Evolutionary conservation across 495 filamentous ascomycete species (phyloP), one percentile per base, ranked within the genome.

Genomic region (Hypoxylon subgilvum): DNA sequence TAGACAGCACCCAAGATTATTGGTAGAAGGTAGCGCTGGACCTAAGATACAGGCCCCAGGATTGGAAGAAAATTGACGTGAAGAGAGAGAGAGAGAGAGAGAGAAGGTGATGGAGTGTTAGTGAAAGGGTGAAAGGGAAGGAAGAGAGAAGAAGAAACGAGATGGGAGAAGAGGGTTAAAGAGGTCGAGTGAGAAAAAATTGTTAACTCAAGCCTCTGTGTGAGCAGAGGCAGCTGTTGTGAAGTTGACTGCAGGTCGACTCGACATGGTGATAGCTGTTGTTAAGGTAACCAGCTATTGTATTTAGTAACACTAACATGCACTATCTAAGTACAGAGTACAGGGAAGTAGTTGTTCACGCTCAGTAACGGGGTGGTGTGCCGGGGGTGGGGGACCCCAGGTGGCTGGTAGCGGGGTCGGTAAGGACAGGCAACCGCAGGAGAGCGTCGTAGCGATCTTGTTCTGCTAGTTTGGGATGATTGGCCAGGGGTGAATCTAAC

Each of bases 321-420:
- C 43, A 36, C 38, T 54, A 69, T 67, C 67, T 58, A 58, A 52
- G 43, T 61, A 36, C 27, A 14, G 64, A 69, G 64, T 52, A 52
- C 30, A 8, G 12, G 25, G n/a, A n/a, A 35, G 30, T 43, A 61
- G 35, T 30, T 34, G 18, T 42, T 41, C 56, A 58, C 49, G 21
- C 14, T 14, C 25, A 34, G 38, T 19, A 18, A 34, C n/a, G 9
- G 16, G 23, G 6, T 31, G n/a, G 27, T 4, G 8, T 27, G n/a
- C 22, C 1, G 17, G 36, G 39, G 21, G 45, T 51, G 31, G 44
- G 42, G 39, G 12, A n/a, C 1, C 30, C 21, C 19, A 19, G 44
- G 57, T 61, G 52, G 59, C 51, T 62, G 50, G 57, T 40, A 25
- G 53, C 32, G 48, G 57, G 38, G 52, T 39, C 18, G 18, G 42